Evolutionary conservation across 1,284 basidiomycete species (phyloP).

Genomic region (Anthracocystis panici-leucophaei): DNA sequence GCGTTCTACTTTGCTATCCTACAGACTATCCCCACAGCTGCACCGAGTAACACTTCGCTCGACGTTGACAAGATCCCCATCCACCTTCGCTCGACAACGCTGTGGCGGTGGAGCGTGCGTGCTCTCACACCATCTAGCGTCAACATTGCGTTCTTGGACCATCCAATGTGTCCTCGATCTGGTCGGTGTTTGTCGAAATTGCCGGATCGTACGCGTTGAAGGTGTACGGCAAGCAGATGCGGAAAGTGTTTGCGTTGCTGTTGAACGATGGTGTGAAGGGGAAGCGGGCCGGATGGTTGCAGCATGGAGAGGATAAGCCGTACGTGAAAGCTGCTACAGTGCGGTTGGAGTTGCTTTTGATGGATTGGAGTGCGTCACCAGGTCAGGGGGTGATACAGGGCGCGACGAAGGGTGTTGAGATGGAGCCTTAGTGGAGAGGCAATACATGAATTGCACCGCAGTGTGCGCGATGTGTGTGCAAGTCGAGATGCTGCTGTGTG

Average conservation of each 20-base stretch:
- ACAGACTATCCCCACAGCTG: conserved; percentile 68
- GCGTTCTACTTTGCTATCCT: conserved; percentile 89
- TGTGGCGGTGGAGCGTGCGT: conserved; percentile 66
- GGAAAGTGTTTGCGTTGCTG: conserved; percentile 58
- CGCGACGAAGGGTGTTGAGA: conserved; percentile 46
- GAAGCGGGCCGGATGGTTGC: conserved; percentile 48
- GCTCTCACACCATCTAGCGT: conserved; percentile 54
- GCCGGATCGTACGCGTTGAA: conserved; percentile 46
- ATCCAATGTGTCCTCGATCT: conserved; percentile 59
- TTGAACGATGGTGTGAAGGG: conserved; percentile 52
- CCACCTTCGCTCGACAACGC: conserved; percentile 48
- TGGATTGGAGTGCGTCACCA: conserved; percentile 57
- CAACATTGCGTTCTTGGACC: conserved; percentile 37
- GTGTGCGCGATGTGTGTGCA: neutral
- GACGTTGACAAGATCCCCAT: conserved; percentile 36
- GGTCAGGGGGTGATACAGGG: conserved; percentile 19
- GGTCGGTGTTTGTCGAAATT: conserved; percentile 63
- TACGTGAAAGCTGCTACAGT: conserved; percentile 59
- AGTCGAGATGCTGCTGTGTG: neutral
- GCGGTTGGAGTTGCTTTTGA: conserved; percentile 66
- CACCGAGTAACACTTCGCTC: conserved; percentile 16
- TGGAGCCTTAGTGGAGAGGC: conserved; percentile 30
- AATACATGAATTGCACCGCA: neutral
- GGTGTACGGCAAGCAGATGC: conserved; percentile 59
- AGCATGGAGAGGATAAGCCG: conserved; percentile 37